Evolutionary conservation across 2,329 filamentous ascomycete species (phyloP).

Genomic region (Epichloe festucae): DNA sequence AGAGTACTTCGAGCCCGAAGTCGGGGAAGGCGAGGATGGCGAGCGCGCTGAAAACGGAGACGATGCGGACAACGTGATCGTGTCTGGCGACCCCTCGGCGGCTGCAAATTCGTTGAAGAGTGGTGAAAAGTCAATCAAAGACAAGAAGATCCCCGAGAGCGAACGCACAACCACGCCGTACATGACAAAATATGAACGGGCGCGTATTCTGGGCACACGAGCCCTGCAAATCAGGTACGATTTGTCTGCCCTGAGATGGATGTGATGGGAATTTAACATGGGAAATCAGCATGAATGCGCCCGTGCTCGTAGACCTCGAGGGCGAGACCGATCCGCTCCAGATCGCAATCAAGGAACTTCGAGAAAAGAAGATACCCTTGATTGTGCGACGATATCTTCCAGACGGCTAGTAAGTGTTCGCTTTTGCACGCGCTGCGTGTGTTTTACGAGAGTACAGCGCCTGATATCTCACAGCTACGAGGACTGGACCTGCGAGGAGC

Average conservation of each 20-base stretch:
- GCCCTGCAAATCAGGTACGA: conserved; percentile 87
- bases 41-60: conserved; percentile 39
- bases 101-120: conserved; percentile 40
- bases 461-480: conserved; percentile 57
- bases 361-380: conserved; percentile 96
- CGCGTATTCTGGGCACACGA: conserved; percentile 82
- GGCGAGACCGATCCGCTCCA: conserved; percentile 95
- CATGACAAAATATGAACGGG: conserved; percentile 98
- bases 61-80: conserved; percentile 46
- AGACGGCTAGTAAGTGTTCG: conserved; percentile 70
- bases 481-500: conserved; percentile 97
- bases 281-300: conserved; percentile 74
- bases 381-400: conserved; percentile 92
- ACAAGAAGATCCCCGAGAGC: conserved; percentile 85
- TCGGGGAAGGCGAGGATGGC: conserved; percentile 38
- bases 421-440: background rate
- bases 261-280: conserved; percentile 9
- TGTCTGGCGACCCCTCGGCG: conserved; percentile 49
- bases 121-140: conserved; percentile 44
- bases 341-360: conserved; percentile 93
- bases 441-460: background rate
- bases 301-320: conserved; percentile 89
- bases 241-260: conserved; percentile 18
- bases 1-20: conserved; percentile 43
- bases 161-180: conserved; percentile 89